A percentile compares a stretch with the other conserved stretches of the same genome.
Evolutionary conservation across 305 asterid genomes (phyloP).

Genomic region (Fraxinus dipetala): DNA sequence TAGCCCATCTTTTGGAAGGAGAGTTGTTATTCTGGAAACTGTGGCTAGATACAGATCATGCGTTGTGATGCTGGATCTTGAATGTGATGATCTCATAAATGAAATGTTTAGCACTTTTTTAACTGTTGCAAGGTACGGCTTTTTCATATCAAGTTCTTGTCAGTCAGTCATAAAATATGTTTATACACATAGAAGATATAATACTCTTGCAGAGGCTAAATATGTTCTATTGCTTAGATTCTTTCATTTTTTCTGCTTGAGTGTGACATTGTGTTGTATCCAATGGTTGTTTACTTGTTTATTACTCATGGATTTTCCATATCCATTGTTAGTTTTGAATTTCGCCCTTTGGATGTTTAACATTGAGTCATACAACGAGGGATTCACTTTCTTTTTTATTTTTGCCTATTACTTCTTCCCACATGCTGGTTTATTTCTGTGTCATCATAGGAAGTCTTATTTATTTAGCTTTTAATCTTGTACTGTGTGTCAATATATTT

Average conservation of each 20-base stretch:
- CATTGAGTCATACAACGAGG: slow-evolving; percentile 12
- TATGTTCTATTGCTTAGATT: slow-evolving; percentile 2
- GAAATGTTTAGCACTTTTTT: slow-evolving; percentile 87
- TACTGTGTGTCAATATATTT: not conserved
- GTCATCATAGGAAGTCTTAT: not conserved
- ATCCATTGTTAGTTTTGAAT: slow-evolving; percentile 1
- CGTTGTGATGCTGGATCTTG: slow-evolving; percentile 98
- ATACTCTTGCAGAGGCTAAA: slow-evolving; percentile 1
- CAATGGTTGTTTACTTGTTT: slow-evolving; percentile 6
- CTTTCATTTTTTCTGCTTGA: slow-evolving; percentile 11
- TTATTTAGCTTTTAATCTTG: not conserved
- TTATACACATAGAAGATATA: not conserved
- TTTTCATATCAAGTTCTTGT: slow-evolving; percentile 24
- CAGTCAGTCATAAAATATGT: slow-evolving; percentile 13
- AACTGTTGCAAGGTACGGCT: slow-evolving; percentile 67
- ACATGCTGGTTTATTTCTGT: not conserved
- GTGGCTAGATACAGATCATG: slow-evolving; percentile 93
- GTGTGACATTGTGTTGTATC: not conserved
- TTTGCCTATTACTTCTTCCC: not conserved
- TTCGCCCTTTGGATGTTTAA: slow-evolving; percentile 11
- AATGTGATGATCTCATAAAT: slow-evolving; percentile 84
- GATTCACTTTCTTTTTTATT: slow-evolving; percentile 5
- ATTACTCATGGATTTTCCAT: slow-evolving; percentile 1
- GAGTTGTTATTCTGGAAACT: slow-evolving; percentile 90
- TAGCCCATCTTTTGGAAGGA: slow-evolving; percentile 79